Evolutionary conservation across 75 land plant genomes (phyloP), one percentile per base, ranked within the genome.

Genomic region (Isoetes taiwanensis): DNA sequence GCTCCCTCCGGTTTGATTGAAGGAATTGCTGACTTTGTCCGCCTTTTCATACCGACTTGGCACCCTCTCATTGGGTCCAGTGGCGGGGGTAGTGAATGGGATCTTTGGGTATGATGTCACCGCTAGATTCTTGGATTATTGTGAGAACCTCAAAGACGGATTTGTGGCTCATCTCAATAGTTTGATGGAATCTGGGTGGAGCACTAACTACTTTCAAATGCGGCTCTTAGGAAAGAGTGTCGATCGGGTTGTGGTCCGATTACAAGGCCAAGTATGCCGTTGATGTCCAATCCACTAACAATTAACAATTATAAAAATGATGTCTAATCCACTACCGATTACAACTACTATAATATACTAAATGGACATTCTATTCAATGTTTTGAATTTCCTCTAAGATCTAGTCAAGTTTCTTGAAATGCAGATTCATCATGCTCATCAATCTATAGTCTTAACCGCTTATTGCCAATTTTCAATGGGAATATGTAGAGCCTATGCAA

Each of bases 211-310:
- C 59, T 32, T 57, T 32, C 57, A 55, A 25, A 74, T 72, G 27
- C n/a, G n/a, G n/a, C 41, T 84, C 57, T 58, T 75, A 34, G 81
- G 78, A 2, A 77, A 75, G 68, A 34, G 46, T 1, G 81, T 72
- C 8, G 76, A 77, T 52, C n/a, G 59, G 77, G 67, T 74, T 84
- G 1, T 84, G 84, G 84, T 66, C 17, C 23, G 81, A 78, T 1
- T 80, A 84, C 57, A 84, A 84, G 63, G 69, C 71, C 0, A 57
- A 69, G 43, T 79, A 66, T 39, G 26, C 6, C 30, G 2, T 11
- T 21, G 53, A 58, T 9, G 19, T 28, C 54, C 33, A 63, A 46
- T 69, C 69, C 54, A 67, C 65, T 43, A 71, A 72, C 79, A 37
- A n/a, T n/a, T n/a, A n/a, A n/a, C n/a, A n/a, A n/a, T n/a, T n/a